phyloP scores from a whole-genome alignment of 2,329 filamentous ascomycete genomes.

The Volutella citrinella region DNA sequence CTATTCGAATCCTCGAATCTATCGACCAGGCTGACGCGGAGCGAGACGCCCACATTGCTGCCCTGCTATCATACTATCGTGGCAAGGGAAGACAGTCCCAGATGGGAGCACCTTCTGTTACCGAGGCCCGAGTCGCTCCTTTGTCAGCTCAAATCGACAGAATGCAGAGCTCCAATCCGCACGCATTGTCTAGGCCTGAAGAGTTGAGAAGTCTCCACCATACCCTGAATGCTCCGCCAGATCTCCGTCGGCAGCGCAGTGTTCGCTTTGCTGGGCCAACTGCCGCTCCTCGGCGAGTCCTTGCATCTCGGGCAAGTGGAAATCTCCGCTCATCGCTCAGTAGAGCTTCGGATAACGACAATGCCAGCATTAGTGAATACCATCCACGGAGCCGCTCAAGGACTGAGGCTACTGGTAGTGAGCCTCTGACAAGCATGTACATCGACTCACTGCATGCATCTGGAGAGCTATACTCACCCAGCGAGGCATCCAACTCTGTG shows the following conservation, averaged over 20 bases:
- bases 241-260: conserved; percentile 47
- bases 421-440: conserved; percentile 21
- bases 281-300: conserved; percentile 24
- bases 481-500: conserved; percentile 46
- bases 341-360: conserved; percentile 4
- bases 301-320: conserved; percentile 28
- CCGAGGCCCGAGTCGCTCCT: no score
- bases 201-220: no score
- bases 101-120: no score
- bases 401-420: no score
- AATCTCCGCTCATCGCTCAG: conserved; percentile 17
- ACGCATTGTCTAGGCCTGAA: no score
- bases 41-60: conserved; percentile 61
- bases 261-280: conserved; percentile 49
- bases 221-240: no score
- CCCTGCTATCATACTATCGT: conserved; percentile 56
- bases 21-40: conserved; percentile 49
- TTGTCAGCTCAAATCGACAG: no score
- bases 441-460: conserved; percentile 27
- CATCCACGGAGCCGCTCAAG: no score
- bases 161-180: no score
- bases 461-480: conserved; percentile 43
- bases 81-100: conserved; percentile 39
- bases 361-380: no score
- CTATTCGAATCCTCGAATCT: conserved; percentile 41